phyloP scores from a whole-genome alignment of 2,329 filamentous ascomycete species.

The Madurella mycetomatis region DNA sequence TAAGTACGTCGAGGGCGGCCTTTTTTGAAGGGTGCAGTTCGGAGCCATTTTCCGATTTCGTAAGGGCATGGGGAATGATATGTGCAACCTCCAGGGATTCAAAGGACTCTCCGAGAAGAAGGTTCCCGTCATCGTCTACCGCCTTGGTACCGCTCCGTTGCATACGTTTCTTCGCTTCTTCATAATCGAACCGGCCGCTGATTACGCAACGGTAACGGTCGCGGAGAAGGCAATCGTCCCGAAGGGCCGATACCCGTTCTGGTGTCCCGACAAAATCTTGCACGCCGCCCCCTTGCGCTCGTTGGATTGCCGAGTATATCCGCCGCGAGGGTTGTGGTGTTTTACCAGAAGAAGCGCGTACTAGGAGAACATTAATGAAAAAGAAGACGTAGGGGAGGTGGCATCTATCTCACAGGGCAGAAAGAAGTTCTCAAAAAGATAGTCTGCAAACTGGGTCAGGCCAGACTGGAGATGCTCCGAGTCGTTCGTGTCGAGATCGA shows the following conservation, averaged over 20 bases:
- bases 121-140: conserved; percentile 26
- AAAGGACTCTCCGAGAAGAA: conserved; percentile 11
- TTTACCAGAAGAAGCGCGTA: conserved; percentile 25
- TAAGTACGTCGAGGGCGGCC: conserved; percentile 35
- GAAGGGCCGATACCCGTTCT: conserved; percentile 25
- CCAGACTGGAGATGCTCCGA: conserved; percentile 17
- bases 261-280: conserved; percentile 22
- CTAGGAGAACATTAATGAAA: conserved; percentile 14
- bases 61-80: conserved; percentile 22
- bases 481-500: conserved; percentile 15
- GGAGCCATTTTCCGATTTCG: conserved; percentile 1
- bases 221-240: conserved; percentile 27
- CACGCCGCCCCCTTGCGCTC: conserved; percentile 16
- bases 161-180: conserved; percentile 15
- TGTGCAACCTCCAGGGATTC: conserved; percentile 26
- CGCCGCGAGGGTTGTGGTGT: conserved; percentile 27
- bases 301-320: conserved; percentile 23
- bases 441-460: conserved; percentile 23
- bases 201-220: conserved; percentile 31
- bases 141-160: not conserved
- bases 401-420: conserved; percentile 21
- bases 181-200: conserved; percentile 22
- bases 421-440: conserved; percentile 29
- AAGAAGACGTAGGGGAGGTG: not conserved
- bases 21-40: conserved; percentile 26